These are phyloP conservation scores for Paralagenidium karlingii DNA, from an alignment of 352 stramenopile species.

Conservation along the genomic window DNA sequence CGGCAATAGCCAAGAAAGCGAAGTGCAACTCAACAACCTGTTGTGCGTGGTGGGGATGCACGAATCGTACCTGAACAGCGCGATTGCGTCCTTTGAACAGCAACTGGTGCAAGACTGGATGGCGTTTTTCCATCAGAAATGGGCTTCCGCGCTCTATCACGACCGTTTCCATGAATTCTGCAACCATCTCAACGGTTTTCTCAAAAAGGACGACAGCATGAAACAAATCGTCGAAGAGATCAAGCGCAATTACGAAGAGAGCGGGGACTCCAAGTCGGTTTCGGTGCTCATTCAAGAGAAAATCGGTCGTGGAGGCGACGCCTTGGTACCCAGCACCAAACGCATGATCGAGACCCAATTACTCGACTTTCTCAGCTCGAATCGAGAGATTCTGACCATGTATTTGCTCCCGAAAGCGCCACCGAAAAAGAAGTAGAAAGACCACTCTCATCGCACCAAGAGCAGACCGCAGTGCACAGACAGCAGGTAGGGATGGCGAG, in stretches of 20 bases:
- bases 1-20: constrained; percentile 12
- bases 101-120: constrained; percentile 74
- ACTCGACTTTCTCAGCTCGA: constrained; percentile 59
- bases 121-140: constrained; percentile 69
- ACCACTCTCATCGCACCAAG: too few relatives aligned
- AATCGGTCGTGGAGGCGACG: constrained; percentile 46
- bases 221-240: constrained; percentile 49
- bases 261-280: constrained; percentile 49
- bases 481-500: too few relatives aligned
- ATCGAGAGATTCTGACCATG: constrained; percentile 71
- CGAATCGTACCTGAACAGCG: constrained; percentile 79
- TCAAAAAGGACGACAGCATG: constrained; percentile 61
- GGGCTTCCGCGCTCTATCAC: constrained; percentile 57
- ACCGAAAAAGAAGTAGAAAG: too few relatives aligned
- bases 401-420: constrained; percentile 56
- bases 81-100: constrained; percentile 52
- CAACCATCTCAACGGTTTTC: constrained; percentile 27
- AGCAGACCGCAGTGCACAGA: too few relatives aligned
- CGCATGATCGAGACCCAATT: constrained; percentile 65
- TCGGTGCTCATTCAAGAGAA: constrained; percentile 40
- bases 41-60: constrained; percentile 69
- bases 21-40: constrained; percentile 51
- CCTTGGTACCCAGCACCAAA: constrained; percentile 50
- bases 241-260: constrained; percentile 38
- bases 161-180: constrained; percentile 73